A percentile compares a stretch with the other conserved stretches of the same genome.
Conservation (phyloP, 1,284 basidiomycete genomes). For the Rhodotorula sp. region DNA sequence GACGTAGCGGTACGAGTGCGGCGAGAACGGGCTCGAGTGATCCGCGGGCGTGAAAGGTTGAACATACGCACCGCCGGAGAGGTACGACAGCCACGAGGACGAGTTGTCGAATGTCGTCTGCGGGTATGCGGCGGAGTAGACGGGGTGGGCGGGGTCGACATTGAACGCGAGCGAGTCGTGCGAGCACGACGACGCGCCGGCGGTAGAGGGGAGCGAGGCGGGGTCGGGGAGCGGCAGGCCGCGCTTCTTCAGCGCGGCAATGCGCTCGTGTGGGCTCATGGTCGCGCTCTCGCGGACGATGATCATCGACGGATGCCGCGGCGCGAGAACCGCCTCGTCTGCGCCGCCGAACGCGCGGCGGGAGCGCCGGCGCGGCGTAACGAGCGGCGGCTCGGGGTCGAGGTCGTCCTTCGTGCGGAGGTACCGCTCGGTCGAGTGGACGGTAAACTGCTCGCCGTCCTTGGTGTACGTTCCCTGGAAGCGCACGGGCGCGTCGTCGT, state of each 20-base stretch:
- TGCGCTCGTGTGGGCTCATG: slow-evolving; percentile 51
- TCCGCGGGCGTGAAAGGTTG: slow-evolving; percentile 15
- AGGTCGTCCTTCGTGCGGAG: slow-evolving; percentile 59
- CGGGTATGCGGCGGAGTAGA: slow-evolving; percentile 43
- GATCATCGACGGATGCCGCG: slow-evolving; percentile 59
- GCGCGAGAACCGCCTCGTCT: not conserved
- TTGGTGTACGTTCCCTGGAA: slow-evolving; percentile 77
- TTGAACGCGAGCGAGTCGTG: slow-evolving; percentile 73
- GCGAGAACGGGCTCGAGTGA: not conserved
- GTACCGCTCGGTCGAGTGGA: slow-evolving; percentile 73
- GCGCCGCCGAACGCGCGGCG: slow-evolving; percentile 44
- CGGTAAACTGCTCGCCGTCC: slow-evolving; percentile 69
- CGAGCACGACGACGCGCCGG: slow-evolving; percentile 58
- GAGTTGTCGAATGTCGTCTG: not conserved
- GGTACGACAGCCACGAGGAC: slow-evolving; percentile 14
- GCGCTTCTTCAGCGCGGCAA: slow-evolving; percentile 20
- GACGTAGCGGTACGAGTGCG: not conserved
- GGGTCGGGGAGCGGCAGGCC: slow-evolving; percentile 21
- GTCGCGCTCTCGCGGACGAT: slow-evolving; percentile 71
- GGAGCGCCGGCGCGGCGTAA: slow-evolving; percentile 51
- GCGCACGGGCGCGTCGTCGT: slow-evolving; percentile 44
- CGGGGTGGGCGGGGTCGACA: slow-evolving; percentile 62
- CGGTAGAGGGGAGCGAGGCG: not conserved
- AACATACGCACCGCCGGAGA: slow-evolving; percentile 1
- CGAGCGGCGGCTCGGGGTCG: slow-evolving; percentile 59